Conservation (phyloP, 2,329 filamentous ascomycete species). For the Ascochyta clinopodiicola region DNA sequence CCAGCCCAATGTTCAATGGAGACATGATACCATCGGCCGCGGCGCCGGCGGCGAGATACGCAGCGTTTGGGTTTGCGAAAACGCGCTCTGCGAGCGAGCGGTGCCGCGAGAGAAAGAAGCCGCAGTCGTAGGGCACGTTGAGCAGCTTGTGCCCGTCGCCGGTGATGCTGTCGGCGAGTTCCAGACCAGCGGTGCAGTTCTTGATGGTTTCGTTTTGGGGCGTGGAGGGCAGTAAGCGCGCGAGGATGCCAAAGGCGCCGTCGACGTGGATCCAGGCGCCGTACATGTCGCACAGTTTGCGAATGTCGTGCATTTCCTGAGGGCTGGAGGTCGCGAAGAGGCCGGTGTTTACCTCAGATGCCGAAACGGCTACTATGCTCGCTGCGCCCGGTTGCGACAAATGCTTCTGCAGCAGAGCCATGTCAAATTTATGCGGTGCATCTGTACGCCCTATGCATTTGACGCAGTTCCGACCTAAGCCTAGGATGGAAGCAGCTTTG, state of each 20-base stretch:
- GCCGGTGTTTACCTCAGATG: constrained; percentile 90
- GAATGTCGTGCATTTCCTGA: constrained; percentile 67
- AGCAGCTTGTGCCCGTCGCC: constrained; percentile 91
- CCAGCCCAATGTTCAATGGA: constrained; percentile 84
- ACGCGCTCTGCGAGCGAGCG: constrained; percentile 64
- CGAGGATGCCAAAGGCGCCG: constrained; percentile 87
- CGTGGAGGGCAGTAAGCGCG: constrained; percentile 64
- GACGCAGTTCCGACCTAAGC: constrained; percentile 74
- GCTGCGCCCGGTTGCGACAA: constrained; percentile 63
- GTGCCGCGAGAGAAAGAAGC: constrained; percentile 82
- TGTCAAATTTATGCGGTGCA: constrained; percentile 73
- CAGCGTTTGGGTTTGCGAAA: constrained; percentile 83
- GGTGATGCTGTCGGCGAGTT: constrained; percentile 85
- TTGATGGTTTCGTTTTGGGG: constrained; percentile 64
- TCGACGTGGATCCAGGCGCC: constrained; percentile 89
- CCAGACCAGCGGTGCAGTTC: constrained; percentile 66
- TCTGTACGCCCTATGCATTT: constrained; percentile 62
- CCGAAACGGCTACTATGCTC: constrained; percentile 82
- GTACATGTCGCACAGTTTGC: constrained; percentile 74
- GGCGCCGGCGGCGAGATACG: constrained; percentile 67
- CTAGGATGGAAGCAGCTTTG: constrained; percentile 84
- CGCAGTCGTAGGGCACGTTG: constrained; percentile 93
- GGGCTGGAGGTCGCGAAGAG: constrained; percentile 70
- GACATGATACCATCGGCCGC: constrained; percentile 66
- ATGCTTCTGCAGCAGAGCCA: constrained; percentile 68